Evolutionary conservation across 1,284 basidiomycete genomes (phyloP), one percentile per base, ranked within the genome.

Genomic region (Puccinia coronata): DNA sequence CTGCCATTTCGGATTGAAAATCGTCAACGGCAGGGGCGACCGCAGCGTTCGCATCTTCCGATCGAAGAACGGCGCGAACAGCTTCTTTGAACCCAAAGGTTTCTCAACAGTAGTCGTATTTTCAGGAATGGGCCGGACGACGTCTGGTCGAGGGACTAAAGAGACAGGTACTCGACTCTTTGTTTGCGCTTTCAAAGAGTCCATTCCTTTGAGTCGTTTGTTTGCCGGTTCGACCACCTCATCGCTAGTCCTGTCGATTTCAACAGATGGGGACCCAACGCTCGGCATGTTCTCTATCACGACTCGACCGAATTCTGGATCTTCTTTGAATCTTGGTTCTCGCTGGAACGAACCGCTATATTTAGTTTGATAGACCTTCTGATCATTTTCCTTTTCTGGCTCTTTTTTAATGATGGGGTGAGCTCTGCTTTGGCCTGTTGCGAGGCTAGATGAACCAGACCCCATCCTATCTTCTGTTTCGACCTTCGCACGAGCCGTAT

Each of bases 1-100:
- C n/a, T 55, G 70, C 70, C 70, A 72, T 25, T 34, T 14, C 12
- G 53, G 47, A n/a, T 72, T 28, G n/a, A 72, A 72, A 20, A 72
- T 72, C 6, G 70, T 51, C 25, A 72, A 14, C 34, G 70, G 70
- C 2, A 72, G 25, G 9, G 47, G 69, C 34, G 43, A 47, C 12
- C 34, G 25, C 1, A 71, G 51, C 16, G 14, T 53, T 25, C n/a
- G n/a, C 16, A 71, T 47, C 18, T 71, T 71, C 39, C 49, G 23
- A 28, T 71, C 23, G 28, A 71, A 71, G 31, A 28, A 71, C 31
- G 69, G 69, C 25, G 69, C 23, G 18, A 71, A 47, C 14, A 59
- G 25, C 28, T 34, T 59, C 28, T 9, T 5, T 34, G 28, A 31
- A 12, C 12, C 9, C 25, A 16, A 25, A 34, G 28, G 16, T 59